A percentile compares a stretch with the other conserved stretches of the same genome.
These are phyloP conservation scores for Lepidium africanum DNA, from an alignment of 345 rosid species.

Conservation along the genomic window DNA sequence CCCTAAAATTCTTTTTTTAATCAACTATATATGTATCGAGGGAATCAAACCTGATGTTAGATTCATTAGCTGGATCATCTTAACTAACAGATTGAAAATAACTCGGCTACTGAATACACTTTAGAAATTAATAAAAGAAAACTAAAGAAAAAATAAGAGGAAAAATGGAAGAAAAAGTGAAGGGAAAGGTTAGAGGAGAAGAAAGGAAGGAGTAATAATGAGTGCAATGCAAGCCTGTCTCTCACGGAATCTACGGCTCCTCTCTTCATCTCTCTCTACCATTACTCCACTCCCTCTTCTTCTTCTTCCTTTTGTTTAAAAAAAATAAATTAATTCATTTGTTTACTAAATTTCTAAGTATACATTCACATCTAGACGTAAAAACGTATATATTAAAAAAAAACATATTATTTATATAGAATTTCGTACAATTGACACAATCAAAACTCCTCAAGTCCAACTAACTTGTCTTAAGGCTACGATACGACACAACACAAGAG, in stretches of 20 bases:
- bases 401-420: neutral
- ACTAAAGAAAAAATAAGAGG: no score
- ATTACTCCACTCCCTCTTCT: conserved; percentile 29
- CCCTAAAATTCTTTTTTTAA: no score
- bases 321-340: neutral
- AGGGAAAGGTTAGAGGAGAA: conserved; percentile 6
- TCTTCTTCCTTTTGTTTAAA: neutral
- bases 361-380: neutral
- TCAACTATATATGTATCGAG: no score
- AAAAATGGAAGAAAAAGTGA: neutral
- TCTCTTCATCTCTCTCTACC: conserved; percentile 24
- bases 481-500: neutral
- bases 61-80: no score
- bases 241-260: conserved; percentile 45
- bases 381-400: neutral
- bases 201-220: neutral
- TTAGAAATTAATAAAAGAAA: no score
- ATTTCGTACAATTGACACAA: neutral
- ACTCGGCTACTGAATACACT: no score
- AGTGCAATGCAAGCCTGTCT: conserved; percentile 46
- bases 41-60: no score
- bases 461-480: conserved; percentile 1
- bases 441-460: neutral
- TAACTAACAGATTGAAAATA: no score
- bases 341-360: neutral